phyloP scores from a whole-genome alignment of 1,284 basidiomycete genomes.

The Microbotryum saponariae region DNA sequence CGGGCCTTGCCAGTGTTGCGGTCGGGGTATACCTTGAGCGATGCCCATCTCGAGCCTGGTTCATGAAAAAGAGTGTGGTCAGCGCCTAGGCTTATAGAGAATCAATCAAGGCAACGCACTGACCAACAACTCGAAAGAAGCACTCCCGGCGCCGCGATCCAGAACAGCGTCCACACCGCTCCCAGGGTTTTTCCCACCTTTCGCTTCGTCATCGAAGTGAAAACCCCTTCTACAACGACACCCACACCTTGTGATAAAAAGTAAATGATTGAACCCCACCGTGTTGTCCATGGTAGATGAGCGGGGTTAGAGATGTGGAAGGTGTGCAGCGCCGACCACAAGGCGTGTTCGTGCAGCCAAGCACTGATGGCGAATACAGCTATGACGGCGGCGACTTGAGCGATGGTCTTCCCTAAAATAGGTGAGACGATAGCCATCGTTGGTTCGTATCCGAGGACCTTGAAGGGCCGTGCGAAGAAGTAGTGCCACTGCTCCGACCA shows the following conservation, averaged over 20 bases:
- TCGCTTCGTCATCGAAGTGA: slow-evolving; percentile 9
- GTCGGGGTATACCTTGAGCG: no score
- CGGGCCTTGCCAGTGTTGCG: no score
- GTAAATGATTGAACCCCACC: slow-evolving; percentile 25
- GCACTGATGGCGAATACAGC: slow-evolving; percentile 21
- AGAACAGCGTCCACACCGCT: slow-evolving; percentile 17
- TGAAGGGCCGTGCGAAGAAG: slow-evolving; percentile 21
- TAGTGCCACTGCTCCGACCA: slow-evolving; percentile 27
- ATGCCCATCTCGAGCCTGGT: no score
- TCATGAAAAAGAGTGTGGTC: no score
- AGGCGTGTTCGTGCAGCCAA: slow-evolving; percentile 28
- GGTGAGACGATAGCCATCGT: background rate
- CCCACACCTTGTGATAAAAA: slow-evolving; percentile 32
- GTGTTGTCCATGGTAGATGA: slow-evolving; percentile 8
- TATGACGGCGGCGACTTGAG: slow-evolving; percentile 8
- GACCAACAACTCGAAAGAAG: slow-evolving; percentile 2
- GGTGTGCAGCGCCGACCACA: background rate
- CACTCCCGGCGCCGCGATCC: slow-evolving; percentile 5
- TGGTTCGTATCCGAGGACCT: slow-evolving; percentile 21
- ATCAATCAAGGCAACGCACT: background rate
- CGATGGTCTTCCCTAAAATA: slow-evolving; percentile 6
- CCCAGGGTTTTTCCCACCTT: slow-evolving; percentile 21
- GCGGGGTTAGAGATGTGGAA: slow-evolving; percentile 3
- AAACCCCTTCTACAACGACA: slow-evolving; percentile 25
- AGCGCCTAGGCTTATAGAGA: no score